Conservation (phyloP, 805 yeast species). For the Millerozyma acaciae region DNA sequence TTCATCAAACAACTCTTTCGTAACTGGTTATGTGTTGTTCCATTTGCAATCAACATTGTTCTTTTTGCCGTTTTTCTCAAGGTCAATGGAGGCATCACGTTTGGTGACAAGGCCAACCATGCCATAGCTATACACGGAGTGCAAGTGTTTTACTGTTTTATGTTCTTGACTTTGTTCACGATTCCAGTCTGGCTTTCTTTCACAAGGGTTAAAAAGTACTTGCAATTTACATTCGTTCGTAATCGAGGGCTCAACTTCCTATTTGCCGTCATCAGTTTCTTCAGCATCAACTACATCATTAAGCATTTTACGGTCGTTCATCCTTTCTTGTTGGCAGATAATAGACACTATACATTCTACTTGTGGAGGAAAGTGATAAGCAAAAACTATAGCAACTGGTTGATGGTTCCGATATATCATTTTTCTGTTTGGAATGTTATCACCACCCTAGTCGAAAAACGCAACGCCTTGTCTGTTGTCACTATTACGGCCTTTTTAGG, state of each 20-base stretch:
- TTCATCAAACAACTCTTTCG: constrained; percentile 7
- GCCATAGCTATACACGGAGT: constrained; percentile 64
- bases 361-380: constrained; percentile 66
- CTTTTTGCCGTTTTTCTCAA: constrained; percentile 56
- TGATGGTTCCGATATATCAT: constrained; percentile 67
- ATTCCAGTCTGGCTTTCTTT: constrained; percentile 68
- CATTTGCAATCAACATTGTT: constrained; percentile 50
- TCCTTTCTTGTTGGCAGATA: constrained; percentile 90
- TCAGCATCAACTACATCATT: constrained; percentile 43
- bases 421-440: constrained; percentile 41
- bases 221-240: constrained; percentile 22
- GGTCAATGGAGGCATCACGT: constrained; percentile 76
- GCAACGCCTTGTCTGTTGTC: constrained; percentile 20
- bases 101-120: constrained; percentile 92
- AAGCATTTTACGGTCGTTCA: constrained; percentile 70
- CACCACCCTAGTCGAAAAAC: constrained; percentile 9
- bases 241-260: constrained; percentile 15
- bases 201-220: constrained; percentile 38
- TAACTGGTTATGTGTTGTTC: constrained; percentile 32
- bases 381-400: constrained; percentile 42
- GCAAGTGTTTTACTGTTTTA: constrained; percentile 75
- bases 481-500: constrained; percentile 48
- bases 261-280: constrained; percentile 11
- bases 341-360: constrained; percentile 90
- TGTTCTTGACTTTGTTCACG: constrained; percentile 62